These are phyloP conservation scores for Lichtheimia hyalospora DNA, from an alignment of 371 early-diverging fungal genomes.

Conservation along the genomic window DNA sequence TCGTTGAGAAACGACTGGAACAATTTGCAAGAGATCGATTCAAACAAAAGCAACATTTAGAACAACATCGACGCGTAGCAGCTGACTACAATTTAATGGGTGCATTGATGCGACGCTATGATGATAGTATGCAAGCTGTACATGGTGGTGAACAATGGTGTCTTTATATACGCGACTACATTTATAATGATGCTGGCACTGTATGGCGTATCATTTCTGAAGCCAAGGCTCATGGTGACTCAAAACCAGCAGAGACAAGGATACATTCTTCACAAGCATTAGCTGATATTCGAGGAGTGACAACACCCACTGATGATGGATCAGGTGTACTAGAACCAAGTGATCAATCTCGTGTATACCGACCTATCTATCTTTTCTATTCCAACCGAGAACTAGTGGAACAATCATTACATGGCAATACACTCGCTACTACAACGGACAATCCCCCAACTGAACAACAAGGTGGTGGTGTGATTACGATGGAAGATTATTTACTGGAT, in stretches of 20 bases:
- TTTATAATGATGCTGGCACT: slow-evolving; percentile 22
- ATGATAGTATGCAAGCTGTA: slow-evolving; percentile 13
- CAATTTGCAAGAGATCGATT: slow-evolving; percentile 16
- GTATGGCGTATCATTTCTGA: slow-evolving; percentile 34
- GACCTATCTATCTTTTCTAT: slow-evolving; percentile 45
- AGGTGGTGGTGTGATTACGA: slow-evolving; percentile 20
- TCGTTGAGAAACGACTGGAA: slow-evolving; percentile 19
- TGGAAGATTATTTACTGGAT: slow-evolving; percentile 40
- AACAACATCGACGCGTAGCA: slow-evolving; percentile 6
- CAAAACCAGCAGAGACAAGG: slow-evolving; percentile 13
- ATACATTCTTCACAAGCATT: slow-evolving; percentile 13
- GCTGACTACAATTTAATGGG: slow-evolving; percentile 38
- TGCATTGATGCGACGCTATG: slow-evolving; percentile 35
- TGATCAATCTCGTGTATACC: slow-evolving; percentile 18
- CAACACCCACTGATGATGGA: background rate
- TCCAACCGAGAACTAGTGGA: slow-evolving; percentile 22
- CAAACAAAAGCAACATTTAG: slow-evolving; percentile 5
- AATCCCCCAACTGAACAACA: background rate
- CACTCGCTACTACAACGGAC: background rate
- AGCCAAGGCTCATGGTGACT: slow-evolving; percentile 7
- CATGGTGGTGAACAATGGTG: slow-evolving; percentile 24
- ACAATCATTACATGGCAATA: background rate
- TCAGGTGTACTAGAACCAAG: background rate
- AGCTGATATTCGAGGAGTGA: slow-evolving; percentile 16
- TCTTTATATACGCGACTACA: slow-evolving; percentile 41